Evolutionary conservation across 164 flowering plant species (phyloP).

Genomic region (Vitis riparia): DNA sequence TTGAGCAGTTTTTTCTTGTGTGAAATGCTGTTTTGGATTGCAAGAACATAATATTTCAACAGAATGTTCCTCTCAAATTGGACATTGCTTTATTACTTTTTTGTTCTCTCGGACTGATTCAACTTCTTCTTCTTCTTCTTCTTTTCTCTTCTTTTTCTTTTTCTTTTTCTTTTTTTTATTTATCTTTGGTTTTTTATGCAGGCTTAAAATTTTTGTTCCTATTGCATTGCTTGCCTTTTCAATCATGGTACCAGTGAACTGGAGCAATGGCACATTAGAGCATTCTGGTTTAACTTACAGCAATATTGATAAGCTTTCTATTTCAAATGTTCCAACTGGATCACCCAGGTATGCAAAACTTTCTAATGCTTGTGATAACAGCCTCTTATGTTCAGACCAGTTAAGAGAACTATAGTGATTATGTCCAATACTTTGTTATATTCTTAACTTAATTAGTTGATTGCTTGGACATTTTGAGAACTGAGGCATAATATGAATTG

Average conservation of each 20-base stretch:
- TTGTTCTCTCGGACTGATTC: slow-evolving; percentile 1
- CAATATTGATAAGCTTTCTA: slow-evolving; percentile 70
- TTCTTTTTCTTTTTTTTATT: no score
- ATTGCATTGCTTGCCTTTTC: slow-evolving; percentile 62
- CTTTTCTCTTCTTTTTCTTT: background rate
- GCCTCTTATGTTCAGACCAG: no score
- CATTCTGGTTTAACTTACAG: slow-evolving; percentile 39
- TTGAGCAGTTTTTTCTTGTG: no score
- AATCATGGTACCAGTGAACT: slow-evolving; percentile 76
- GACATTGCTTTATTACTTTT: background rate
- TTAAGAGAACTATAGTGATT: no score
- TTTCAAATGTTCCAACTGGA: slow-evolving; percentile 64
- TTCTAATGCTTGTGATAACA: background rate
- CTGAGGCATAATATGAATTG: no score
- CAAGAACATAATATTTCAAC: background rate
- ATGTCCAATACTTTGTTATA: no score
- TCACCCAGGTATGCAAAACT: slow-evolving; percentile 51
- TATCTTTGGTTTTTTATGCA: slow-evolving; percentile 24
- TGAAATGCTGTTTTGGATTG: background rate
- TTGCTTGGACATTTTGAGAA: no score
- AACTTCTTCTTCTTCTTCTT: background rate
- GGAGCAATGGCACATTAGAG: slow-evolving; percentile 59
- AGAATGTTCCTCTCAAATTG: background rate
- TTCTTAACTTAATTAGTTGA: no score
- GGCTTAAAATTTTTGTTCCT: slow-evolving; percentile 82